phyloP scores from a whole-genome alignment of 768 basidiomycete species.

The Boletales sp. region DNA sequence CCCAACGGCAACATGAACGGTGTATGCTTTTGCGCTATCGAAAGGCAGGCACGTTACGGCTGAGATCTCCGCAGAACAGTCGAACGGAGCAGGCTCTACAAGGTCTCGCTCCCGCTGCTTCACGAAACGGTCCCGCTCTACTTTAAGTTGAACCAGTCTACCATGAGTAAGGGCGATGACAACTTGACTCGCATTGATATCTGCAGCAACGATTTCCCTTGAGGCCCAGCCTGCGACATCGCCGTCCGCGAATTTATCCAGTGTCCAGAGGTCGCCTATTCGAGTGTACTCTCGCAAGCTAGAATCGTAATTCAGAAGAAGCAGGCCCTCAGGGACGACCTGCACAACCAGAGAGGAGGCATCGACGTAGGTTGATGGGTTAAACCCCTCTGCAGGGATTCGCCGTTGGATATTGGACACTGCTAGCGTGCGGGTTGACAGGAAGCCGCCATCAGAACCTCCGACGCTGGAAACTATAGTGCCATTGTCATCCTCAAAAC shows the following conservation, averaged over 20 bases:
- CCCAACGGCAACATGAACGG: constrained; percentile 55
- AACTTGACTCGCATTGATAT: constrained; percentile 66
- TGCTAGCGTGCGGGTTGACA: constrained; percentile 55
- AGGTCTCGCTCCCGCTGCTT: constrained; percentile 22
- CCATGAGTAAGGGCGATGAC: constrained; percentile 57
- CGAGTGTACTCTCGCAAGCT: constrained; percentile 39
- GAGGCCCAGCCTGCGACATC: constrained; percentile 20
- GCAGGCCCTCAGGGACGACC: constrained; percentile 57
- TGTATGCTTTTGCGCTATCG: constrained; percentile 43
- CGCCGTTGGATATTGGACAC: constrained; percentile 51
- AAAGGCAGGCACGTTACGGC: constrained; percentile 63
- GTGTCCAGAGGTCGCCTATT: constrained; percentile 39
- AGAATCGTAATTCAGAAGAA: constrained; percentile 55
- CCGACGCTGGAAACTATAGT: constrained; percentile 19
- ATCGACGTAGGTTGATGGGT: constrained; percentile 34
- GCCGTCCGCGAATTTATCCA: constrained; percentile 26
- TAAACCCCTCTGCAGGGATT: constrained; percentile 12
- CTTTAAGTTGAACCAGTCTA: constrained; percentile 46
- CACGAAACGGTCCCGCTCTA: constrained; percentile 40
- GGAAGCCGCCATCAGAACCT: constrained; percentile 49
- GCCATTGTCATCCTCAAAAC: constrained; percentile 35
- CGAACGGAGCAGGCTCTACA: constrained; percentile 14
- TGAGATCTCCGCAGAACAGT: constrained; percentile 53
- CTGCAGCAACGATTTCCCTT: constrained; percentile 62
- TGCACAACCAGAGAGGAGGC: constrained; percentile 68